Percentiles rank a stretch among this genome's conserved stretches.
These are phyloP conservation scores for Ustilago shanxiensis DNA, from an alignment of 1,284 basidiomycete species.

Conservation along the genomic window DNA sequence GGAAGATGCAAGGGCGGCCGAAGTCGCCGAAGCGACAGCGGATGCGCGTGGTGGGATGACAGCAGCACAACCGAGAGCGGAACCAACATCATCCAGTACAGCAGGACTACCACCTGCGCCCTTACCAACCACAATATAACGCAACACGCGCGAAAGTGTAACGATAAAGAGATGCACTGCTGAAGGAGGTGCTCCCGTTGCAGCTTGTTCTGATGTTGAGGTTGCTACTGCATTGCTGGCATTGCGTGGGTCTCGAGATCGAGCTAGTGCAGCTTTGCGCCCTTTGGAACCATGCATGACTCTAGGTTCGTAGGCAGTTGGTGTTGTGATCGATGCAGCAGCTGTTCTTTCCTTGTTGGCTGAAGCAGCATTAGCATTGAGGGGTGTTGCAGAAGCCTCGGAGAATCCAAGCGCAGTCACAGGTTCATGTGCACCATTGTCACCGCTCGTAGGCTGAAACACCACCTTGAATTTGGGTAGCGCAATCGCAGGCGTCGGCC, in stretches of 20 bases:
- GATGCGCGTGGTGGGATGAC: conserved; percentile 43
- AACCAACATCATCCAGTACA: conserved; percentile 87
- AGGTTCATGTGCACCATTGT: conserved; percentile 76
- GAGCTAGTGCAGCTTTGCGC: conserved; percentile 35
- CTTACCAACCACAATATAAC: conserved; percentile 82
- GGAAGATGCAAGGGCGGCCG: neutral
- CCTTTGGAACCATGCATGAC: conserved; percentile 39
- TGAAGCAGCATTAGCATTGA: neutral
- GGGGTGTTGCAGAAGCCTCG: conserved; percentile 70
- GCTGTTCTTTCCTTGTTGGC: conserved; percentile 4
- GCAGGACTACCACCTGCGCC: conserved; percentile 77
- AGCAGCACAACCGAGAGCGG: conserved; percentile 83
- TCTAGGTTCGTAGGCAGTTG: conserved; percentile 32
- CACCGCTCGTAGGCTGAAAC: conserved; percentile 47
- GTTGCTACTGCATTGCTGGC: conserved; percentile 1
- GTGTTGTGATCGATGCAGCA: neutral
- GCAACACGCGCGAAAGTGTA: conserved; percentile 84
- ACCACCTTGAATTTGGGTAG: conserved; percentile 69
- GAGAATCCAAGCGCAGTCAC: conserved; percentile 92
- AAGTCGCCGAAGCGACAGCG: neutral
- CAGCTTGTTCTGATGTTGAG: conserved; percentile 6
- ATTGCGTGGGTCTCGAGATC: conserved; percentile 30
- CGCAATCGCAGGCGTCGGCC: conserved; percentile 41
- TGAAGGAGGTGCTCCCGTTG: conserved; percentile 27
- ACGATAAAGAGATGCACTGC: conserved; percentile 84